These are phyloP conservation scores for Cnidoscolus chayamansa DNA, from an alignment of 441 rosid genomes.

Conservation along the genomic window DNA sequence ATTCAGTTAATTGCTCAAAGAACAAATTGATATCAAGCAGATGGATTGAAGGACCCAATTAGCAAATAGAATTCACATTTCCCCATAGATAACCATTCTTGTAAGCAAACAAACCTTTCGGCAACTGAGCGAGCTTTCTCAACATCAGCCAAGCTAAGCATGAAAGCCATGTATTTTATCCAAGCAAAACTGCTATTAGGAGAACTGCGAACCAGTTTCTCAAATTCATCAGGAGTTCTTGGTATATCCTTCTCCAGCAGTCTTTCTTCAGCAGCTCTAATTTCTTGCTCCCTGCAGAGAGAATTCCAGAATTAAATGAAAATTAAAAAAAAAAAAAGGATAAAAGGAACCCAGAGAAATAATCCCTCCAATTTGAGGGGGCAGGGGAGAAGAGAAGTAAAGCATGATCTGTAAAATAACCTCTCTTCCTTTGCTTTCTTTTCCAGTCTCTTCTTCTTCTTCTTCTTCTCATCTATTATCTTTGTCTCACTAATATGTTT, in stretches of 20 bases:
- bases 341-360: not conserved
- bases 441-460: slow-evolving; percentile 26
- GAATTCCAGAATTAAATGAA: slow-evolving; percentile 23
- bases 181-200: slow-evolving; percentile 94
- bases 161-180: slow-evolving; percentile 88
- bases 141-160: slow-evolving; percentile 71
- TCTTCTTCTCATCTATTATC: slow-evolving; percentile 44
- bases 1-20: not conserved
- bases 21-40: not conserved
- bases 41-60: not conserved
- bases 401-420: slow-evolving; percentile 32
- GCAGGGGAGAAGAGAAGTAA: slow-evolving; percentile 11
- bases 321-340: not conserved
- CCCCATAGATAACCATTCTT: not conserved
- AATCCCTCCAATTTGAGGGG: not conserved
- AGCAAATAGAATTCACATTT: not conserved
- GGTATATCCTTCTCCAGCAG: slow-evolving; percentile 79
- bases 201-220: slow-evolving; percentile 83
- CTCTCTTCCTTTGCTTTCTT: slow-evolving; percentile 76
- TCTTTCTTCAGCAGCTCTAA: slow-evolving; percentile 92
- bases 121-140: slow-evolving; percentile 96
- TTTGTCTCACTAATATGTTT: slow-evolving; percentile 33
- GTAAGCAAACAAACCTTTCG: slow-evolving; percentile 60
- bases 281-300: slow-evolving; percentile 70
- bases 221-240: slow-evolving; percentile 83